Evolutionary conservation across 2,329 filamentous ascomycete species (phyloP).

Genomic region (Colletotrichum sp.): DNA sequence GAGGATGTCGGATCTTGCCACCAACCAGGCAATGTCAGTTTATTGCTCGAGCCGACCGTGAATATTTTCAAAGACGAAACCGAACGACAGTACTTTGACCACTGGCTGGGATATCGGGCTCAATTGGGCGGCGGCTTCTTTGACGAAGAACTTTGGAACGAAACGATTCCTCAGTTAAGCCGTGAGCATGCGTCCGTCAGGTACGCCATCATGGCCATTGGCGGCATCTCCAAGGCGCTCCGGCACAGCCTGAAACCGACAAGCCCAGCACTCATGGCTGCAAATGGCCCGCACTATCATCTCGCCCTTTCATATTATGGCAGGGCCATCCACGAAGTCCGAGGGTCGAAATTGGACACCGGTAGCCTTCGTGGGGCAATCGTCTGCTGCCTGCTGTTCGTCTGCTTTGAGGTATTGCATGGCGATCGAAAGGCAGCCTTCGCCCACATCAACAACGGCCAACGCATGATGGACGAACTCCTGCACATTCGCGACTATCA

Average conservation of each 20-base stretch:
- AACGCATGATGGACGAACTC: slow-evolving; percentile 40
- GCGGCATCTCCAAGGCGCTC: slow-evolving; percentile 32
- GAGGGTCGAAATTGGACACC: slow-evolving; percentile 15
- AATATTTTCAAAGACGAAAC: slow-evolving; percentile 18
- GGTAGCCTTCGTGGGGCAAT: slow-evolving; percentile 31
- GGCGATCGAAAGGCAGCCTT: slow-evolving; percentile 37
- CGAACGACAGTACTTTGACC: slow-evolving; percentile 31
- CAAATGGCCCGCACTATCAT: slow-evolving; percentile 28
- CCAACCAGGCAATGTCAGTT: neutral
- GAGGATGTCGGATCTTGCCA: neutral
- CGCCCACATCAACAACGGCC: slow-evolving; percentile 39
- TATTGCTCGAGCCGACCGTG: neutral
- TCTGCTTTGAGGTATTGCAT: slow-evolving; percentile 41
- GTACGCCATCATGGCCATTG: slow-evolving; percentile 41
- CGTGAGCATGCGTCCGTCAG: slow-evolving; percentile 36
- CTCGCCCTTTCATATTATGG: slow-evolving; percentile 37
- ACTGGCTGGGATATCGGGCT: slow-evolving; percentile 26
- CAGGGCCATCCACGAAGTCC: slow-evolving; percentile 32
- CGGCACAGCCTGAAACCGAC: neutral
- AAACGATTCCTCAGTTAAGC: slow-evolving; percentile 37
- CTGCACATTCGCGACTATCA: slow-evolving; percentile 2
- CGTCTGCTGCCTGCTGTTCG: slow-evolving; percentile 40
- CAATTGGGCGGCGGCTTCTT: slow-evolving; percentile 33
- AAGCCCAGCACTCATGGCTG: slow-evolving; percentile 9
- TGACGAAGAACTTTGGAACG: slow-evolving; percentile 38